These are phyloP conservation scores for Scheffersomyces stambukii DNA, from an alignment of 1,139 yeast species.

Conservation along the genomic window DNA sequence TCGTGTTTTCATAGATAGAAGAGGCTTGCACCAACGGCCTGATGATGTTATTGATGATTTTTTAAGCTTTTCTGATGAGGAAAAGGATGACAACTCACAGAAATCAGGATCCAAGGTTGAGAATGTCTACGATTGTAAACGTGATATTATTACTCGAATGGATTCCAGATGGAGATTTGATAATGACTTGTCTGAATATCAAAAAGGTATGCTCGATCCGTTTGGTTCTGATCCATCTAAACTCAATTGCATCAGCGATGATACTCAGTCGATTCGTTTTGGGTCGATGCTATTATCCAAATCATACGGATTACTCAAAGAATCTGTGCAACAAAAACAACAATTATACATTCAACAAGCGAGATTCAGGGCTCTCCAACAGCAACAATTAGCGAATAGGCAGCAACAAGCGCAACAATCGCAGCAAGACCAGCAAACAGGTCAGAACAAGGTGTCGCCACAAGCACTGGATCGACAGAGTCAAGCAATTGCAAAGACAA, in stretches of 20 bases:
- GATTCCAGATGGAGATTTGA: conserved; percentile 78
- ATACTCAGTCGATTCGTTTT: conserved; percentile 84
- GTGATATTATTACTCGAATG: conserved; percentile 51
- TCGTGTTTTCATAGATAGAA: conserved; percentile 69
- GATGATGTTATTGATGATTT: conserved; percentile 36
- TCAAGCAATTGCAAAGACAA: conserved; percentile 4
- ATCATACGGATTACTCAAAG: conserved; percentile 67
- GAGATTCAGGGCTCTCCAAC: conserved; percentile 43
- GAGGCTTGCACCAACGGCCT: conserved; percentile 37
- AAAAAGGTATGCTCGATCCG: conserved; percentile 47
- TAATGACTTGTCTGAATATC: conserved; percentile 50
- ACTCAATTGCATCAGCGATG: conserved; percentile 77
- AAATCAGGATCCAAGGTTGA: conserved; percentile 10
- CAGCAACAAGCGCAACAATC: conserved; percentile 29
- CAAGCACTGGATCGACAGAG: conserved; percentile 23
- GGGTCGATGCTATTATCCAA: conserved; percentile 89
- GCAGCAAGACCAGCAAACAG: conserved; percentile 20
- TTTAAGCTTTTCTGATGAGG: conserved; percentile 26
- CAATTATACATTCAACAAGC: conserved; percentile 42
- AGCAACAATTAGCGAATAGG: conserved; percentile 26
- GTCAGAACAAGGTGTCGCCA: too few species aligned
- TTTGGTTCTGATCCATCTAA: conserved; percentile 64
- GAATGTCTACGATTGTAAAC: conserved; percentile 54
- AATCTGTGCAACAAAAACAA: conserved; percentile 46
- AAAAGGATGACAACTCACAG: conserved; percentile 15